Evolutionary conservation across 2,329 filamentous ascomycete species (phyloP).

Genomic region (Ophiocordyceps camponoti-floridani): DNA sequence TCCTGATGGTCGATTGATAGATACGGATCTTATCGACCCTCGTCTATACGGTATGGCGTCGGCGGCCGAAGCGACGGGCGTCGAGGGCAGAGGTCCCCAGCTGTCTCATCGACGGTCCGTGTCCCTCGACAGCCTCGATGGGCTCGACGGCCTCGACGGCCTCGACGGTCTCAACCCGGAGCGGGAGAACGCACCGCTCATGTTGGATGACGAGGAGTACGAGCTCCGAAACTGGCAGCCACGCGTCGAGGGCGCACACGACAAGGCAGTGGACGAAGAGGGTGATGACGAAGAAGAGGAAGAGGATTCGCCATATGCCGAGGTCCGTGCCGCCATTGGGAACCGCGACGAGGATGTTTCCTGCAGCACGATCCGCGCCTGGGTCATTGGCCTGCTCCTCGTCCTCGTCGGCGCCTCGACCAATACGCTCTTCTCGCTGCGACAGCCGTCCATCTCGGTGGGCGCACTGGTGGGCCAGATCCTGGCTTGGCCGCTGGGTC

Average conservation of each 20-base stretch:
- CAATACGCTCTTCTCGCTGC: conserved; percentile 46
- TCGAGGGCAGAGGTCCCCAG: conserved; percentile 5
- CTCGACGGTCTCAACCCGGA: conserved; percentile 1
- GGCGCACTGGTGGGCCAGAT: conserved; percentile 45
- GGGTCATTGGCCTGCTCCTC: conserved; percentile 41
- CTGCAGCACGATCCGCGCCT: conserved; percentile 47
- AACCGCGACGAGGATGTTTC: conserved; percentile 49
- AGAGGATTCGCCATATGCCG: conserved; percentile 47
- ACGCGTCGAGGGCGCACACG: conserved; percentile 4
- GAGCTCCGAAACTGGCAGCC: conserved; percentile 14
- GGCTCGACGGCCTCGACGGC: not conserved
- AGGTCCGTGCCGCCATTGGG: conserved; percentile 44
- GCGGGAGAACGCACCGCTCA: conserved; percentile 36
- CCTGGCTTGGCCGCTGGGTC: conserved; percentile 44
- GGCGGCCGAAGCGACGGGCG: conserved; percentile 7
- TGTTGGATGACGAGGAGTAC: conserved; percentile 29
- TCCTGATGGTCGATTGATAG: not conserved
- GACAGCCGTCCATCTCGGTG: conserved; percentile 42
- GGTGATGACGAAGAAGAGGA: conserved; percentile 12
- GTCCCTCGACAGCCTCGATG: conserved; percentile 7
- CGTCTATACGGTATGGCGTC: not conserved
- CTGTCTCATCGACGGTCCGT: conserved; percentile 10
- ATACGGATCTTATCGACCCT: no score
- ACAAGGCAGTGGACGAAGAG: not conserved
- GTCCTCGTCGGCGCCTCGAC: conserved; percentile 38